Percentiles rank a stretch among this genome's conserved stretches.
phyloP scores from a whole-genome alignment of 768 basidiomycete genomes.

The Russula olivacea region DNA sequence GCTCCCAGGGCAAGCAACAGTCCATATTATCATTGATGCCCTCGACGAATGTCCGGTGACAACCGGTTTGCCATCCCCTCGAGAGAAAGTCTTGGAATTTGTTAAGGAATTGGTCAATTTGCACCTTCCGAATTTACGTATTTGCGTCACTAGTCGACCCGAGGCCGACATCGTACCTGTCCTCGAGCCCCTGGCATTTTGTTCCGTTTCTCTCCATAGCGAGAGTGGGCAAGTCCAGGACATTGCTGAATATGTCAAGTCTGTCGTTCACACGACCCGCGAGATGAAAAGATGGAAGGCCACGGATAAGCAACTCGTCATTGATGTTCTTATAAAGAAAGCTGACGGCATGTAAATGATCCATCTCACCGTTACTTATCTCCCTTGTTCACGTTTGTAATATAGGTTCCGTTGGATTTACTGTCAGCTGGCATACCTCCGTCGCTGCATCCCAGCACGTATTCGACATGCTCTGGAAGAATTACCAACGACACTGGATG shows the following conservation, averaged over 20 bases:
- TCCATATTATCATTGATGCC: neutral
- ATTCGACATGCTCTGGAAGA: neutral
- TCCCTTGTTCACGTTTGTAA: neutral
- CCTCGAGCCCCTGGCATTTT: neutral
- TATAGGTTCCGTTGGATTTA: conserved; percentile 2
- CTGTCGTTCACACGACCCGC: neutral
- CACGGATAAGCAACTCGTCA: neutral
- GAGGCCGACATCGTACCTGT: neutral
- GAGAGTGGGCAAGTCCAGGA: neutral
- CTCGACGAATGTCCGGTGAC: conserved; percentile 3
- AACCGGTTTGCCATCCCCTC: neutral
- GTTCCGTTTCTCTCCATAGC: neutral
- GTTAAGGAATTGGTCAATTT: neutral
- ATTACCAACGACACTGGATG: neutral
- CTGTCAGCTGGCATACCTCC: conserved; percentile 2
- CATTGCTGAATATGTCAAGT: neutral
- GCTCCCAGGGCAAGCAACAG: neutral
- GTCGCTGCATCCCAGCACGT: neutral
- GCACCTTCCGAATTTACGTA: neutral
- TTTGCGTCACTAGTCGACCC: conserved; percentile 5
- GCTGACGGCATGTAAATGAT: conserved; percentile 8
- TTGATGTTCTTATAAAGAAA: neutral
- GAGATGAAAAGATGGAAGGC: neutral
- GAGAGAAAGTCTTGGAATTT: neutral
- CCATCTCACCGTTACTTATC: no score